Evolutionary conservation across 2,329 filamentous ascomycete species (phyloP), one percentile per base, ranked within the genome.

Genomic region (Aureobasidium sp.): DNA sequence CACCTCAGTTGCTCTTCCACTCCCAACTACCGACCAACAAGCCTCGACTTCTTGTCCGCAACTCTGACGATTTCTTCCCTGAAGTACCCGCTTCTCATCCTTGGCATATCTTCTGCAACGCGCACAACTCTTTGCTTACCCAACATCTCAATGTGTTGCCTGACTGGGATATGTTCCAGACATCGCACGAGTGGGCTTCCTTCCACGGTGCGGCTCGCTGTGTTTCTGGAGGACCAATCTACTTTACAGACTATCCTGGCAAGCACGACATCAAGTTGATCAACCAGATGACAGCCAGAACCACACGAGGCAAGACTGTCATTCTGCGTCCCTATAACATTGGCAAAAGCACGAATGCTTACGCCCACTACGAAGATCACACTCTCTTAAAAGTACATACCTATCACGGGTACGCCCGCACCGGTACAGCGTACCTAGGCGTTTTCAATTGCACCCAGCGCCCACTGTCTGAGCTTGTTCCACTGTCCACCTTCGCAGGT

Each of bases 41-140:
- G 53, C 89, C 89, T 0, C 78, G 84, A 0, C 79, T 95, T 25
- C 78, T 92, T 0, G 82, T 91, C 19, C 87, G 94, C 49, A 97
- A 95, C 74, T 95, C 89, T 0, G 92, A 86, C 63, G 89, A 97
- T 74, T 99, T 92, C 78, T 96, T 95, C 72, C 94, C 94, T 0
- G 84, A 91, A 46, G 82, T 91, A 4, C 83, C 86, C 0, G 81
- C 84, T 0, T 90, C 88, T 7, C 94, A 99, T 64, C 84, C 92
- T 0, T 99, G 94, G 93, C 94, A 99, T 72, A 82, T 97, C 37
- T 99, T 95, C 79, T 84, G 87, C 64, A 99, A 97, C 69, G 93
- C 93, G 0, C 89, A 96, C 73, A 96, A 95, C 70, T 81, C 84
- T 33, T 78, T 97, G 0, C 78, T 97, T 15, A 92, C 88, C 1